Conservation (phyloP, 2,329 filamentous ascomycete species). For the Orbilia ellipsospora region DNA sequence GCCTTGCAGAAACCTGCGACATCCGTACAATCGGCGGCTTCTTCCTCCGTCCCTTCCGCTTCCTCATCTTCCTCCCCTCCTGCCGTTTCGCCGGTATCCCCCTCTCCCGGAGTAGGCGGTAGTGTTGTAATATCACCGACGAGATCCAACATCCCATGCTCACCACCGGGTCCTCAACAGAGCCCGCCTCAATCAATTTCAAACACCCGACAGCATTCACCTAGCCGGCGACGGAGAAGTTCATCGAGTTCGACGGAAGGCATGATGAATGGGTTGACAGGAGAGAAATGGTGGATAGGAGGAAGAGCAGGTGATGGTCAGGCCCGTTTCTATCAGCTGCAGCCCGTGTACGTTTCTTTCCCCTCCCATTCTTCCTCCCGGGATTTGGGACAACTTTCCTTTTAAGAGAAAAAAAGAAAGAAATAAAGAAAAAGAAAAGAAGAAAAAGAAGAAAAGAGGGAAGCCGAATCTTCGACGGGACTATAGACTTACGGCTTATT, state of each 20-base stretch:
- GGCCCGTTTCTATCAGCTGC: constrained; percentile 59
- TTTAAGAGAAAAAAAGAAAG: no score
- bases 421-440: no score
- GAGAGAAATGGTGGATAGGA: constrained; percentile 60
- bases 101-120: constrained; percentile 57
- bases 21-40: neutral
- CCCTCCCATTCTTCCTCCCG: neutral
- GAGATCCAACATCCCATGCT: constrained; percentile 42
- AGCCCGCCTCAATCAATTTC: constrained; percentile 55
- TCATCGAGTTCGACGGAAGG: constrained; percentile 58
- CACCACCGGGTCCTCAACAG: constrained; percentile 54
- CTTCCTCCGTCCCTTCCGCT: neutral
- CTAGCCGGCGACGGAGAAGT: constrained; percentile 56
- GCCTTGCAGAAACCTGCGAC: constrained; percentile 69
- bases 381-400: neutral
- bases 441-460: no score
- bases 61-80: constrained; percentile 24
- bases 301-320: constrained; percentile 59
- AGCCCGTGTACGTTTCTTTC: constrained; percentile 58
- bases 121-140: constrained; percentile 53
- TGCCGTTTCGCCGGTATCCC: constrained; percentile 3
- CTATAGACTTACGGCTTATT: neutral
- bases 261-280: constrained; percentile 56
- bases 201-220: constrained; percentile 54
- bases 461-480: no score